These are phyloP conservation scores for Verticillium alfalfae DNA, from an alignment of 2,329 filamentous ascomycete genomes.

Conservation along the genomic window DNA sequence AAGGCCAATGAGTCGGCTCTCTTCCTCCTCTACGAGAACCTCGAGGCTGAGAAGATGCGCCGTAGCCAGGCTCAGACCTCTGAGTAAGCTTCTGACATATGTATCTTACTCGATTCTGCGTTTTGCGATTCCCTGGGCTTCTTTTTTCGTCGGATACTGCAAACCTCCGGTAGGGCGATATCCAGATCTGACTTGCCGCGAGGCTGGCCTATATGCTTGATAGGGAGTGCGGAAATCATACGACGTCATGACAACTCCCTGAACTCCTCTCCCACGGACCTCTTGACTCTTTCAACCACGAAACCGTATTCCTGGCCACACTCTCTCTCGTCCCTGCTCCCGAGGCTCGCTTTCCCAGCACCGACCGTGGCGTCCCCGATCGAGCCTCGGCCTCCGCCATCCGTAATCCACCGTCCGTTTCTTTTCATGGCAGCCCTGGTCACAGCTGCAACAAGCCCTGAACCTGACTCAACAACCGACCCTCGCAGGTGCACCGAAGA, in stretches of 20 bases:
- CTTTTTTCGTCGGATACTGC: conserved; percentile 44
- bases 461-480: neutral
- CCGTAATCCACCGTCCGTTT: neutral
- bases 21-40: conserved; percentile 95
- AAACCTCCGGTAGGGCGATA: conserved; percentile 38
- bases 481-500: neutral
- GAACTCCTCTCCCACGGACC: neutral
- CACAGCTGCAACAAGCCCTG: neutral
- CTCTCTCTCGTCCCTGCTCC: neutral
- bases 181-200: conserved; percentile 60
- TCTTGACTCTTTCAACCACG: neutral
- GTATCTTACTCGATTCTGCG: neutral
- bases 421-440: neutral
- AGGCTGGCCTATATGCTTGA: conserved; percentile 49
- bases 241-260: conserved; percentile 28
- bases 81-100: conserved; percentile 33
- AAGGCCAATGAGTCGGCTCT: conserved; percentile 93
- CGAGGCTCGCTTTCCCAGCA: neutral
- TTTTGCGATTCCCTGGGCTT: conserved; percentile 21
- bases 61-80: conserved; percentile 68
- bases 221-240: conserved; percentile 33
- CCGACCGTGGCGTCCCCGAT: neutral
- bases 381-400: neutral
- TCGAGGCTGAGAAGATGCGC: conserved; percentile 98
- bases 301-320: neutral